These are phyloP conservation scores for Pelargonium myrrhifolium DNA, from an alignment of 441 rosid genomes.

Conservation along the genomic window DNA sequence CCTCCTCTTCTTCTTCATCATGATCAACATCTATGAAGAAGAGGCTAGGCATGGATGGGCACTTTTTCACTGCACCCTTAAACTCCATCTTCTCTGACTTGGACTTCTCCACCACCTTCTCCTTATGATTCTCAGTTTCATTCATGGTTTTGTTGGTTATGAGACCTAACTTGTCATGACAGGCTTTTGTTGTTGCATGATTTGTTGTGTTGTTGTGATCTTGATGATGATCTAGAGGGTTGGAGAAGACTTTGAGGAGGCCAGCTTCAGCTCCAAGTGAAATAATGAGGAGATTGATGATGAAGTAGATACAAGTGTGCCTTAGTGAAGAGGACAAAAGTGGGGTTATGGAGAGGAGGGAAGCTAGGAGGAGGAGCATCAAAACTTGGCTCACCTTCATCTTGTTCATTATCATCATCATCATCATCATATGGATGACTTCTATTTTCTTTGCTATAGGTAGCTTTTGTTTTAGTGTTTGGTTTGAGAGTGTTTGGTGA, in stretches of 20 bases:
- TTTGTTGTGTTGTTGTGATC: conserved; percentile 1
- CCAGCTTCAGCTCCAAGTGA: conserved; percentile 62
- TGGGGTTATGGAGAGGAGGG: conserved; percentile 43
- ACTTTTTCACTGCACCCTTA: conserved; percentile 28
- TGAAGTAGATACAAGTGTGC: conserved; percentile 48
- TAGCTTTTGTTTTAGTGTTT: too few species aligned
- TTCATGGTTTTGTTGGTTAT: conserved; percentile 19
- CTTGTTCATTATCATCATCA: conserved; percentile 26
- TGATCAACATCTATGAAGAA: conserved; percentile 53
- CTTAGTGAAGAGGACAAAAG: conserved; percentile 43
- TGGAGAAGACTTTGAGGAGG: conserved; percentile 41
- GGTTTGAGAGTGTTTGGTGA: too few species aligned
- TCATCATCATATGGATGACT: too few species aligned
- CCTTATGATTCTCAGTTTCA: too few species aligned
- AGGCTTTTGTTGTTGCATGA: conserved; percentile 7
- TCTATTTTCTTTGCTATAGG: too few species aligned
- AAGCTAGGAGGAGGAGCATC: conserved; percentile 31
- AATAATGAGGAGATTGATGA: conserved; percentile 52
- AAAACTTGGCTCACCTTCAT: conserved; percentile 39
- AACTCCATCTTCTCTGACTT: conserved; percentile 33
- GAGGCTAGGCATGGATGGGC: conserved; percentile 50
- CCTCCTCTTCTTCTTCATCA: conserved; percentile 10
- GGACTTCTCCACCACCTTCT: conserved; percentile 36
- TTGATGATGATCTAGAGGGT: conserved; percentile 21
- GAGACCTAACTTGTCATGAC: too few species aligned